Base-by-base conservation (phyloP, 208 protist genomes). In the Trypanosomatidae sp. region DNA sequence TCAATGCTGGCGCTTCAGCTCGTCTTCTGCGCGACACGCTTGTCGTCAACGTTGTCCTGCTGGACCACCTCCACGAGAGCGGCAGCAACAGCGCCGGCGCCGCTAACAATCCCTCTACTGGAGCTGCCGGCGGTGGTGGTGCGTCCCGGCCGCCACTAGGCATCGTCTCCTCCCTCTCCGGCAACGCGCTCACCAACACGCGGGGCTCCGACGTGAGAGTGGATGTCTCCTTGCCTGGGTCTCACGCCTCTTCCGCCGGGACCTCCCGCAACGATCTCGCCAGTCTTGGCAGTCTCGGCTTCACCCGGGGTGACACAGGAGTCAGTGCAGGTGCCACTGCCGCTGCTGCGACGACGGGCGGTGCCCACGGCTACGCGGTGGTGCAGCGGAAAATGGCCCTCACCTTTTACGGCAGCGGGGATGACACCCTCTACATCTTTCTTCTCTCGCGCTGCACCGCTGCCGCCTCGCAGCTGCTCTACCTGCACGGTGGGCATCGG, bases 381-480 rank as follows among this genome's bases (percentile, higher is more conserved):
- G 76, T 80, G 70, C 76, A 80, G 55, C 69, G 69, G 53, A 76
- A 72, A 43, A 25, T 46, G 7, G 64, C 47, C 19, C n/a, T 76
- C 12, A 36, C 56, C 15, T 80, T 80, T 30, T 80, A 80, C 49
- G 70, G 76, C 12, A 9, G 17, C 49, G 70, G 70, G 3, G 79
- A 83, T 47, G 74, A 73, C 66, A 73, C 39, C 41, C 75, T 84
- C 53, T 72, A 68, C 39, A 25, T 64, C 15, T 84, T 84, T 39
- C 69, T 84, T 30, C 12, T 84, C 22, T 49, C 53, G 17, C 71
- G 75, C 43, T 74, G 68, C 62, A 65, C 58, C 1, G 49, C 71
- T 12, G 22, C 53, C 8, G 53, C 76, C 62, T 25, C 43, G 36
- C 73, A 79, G 67, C 41, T 84, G 49, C 67, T 84, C 19, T 84